Evolutionary conservation across 2,329 filamentous ascomycete genomes (phyloP).

Genomic region (Ambrosiella beaveri): DNA sequence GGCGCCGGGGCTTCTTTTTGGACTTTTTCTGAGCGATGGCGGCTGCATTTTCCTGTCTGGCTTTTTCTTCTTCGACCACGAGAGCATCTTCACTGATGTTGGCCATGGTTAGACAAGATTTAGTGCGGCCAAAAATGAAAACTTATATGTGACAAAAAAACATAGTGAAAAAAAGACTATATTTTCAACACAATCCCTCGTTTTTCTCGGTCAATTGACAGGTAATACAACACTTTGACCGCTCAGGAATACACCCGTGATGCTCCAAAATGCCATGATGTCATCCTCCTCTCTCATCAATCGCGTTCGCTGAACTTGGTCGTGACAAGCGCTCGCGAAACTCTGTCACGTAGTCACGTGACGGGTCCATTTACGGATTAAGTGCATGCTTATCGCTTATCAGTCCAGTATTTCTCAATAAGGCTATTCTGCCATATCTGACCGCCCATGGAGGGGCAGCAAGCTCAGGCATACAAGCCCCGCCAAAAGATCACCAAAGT

Average conservation of each 20-base stretch:
- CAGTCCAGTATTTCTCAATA: neutral
- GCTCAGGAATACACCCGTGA: no score
- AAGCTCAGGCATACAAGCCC: neutral
- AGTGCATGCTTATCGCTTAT: neutral
- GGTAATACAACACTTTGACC: no score
- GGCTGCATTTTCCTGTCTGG: constrained; percentile 21
- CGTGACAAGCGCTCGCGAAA: neutral
- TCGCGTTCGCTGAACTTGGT: no score
- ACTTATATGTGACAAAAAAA: no score
- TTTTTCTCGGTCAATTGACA: no score
- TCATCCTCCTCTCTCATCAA: no score
- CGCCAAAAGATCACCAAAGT: constrained; percentile 3
- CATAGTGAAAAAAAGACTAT: no score
- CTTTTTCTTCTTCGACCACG: constrained; percentile 22
- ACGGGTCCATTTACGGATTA: neutral
- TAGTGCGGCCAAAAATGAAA: no score
- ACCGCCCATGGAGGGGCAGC: constrained; percentile 12
- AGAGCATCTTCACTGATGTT: constrained; percentile 17
- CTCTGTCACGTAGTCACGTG: constrained; percentile 9
- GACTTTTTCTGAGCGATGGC: constrained; percentile 29
- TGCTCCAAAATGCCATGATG: no score
- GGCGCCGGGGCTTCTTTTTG: constrained; percentile 32
- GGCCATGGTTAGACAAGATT: constrained; percentile 1
- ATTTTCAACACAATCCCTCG: no score
- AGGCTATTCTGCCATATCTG: constrained; percentile 3